These are phyloP conservation scores for Phytophthora brassicae DNA, from an alignment of 352 stramenopile genomes.

Conservation along the genomic window DNA sequence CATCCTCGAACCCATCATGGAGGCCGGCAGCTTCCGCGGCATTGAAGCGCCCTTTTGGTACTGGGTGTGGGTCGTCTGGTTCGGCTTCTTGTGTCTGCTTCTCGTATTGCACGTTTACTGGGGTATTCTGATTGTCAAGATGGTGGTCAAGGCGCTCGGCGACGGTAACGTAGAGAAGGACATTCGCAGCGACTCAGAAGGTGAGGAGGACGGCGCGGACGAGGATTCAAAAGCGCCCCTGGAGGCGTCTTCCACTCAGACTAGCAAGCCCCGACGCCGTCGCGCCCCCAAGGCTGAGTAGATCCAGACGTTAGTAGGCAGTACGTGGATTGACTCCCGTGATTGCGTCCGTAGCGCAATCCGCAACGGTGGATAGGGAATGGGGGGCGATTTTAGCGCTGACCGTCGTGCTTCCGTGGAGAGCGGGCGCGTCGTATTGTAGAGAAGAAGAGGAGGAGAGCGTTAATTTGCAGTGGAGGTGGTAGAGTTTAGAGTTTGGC, in stretches of 20 bases:
- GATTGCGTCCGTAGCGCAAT: conserved; percentile 16
- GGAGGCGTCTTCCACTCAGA: conserved; percentile 13
- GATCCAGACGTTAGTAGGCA: background rate
- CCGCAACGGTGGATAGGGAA: background rate
- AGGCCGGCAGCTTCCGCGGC: conserved; percentile 41
- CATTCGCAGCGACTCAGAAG: conserved; percentile 80
- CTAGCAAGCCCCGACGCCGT: conserved; percentile 53
- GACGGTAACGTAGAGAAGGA: conserved; percentile 80
- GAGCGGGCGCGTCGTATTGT: conserved; percentile 18
- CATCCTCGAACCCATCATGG: conserved; percentile 52
- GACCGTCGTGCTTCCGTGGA: conserved; percentile 8
- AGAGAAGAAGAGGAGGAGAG: conserved; percentile 27
- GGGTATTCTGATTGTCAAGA: conserved; percentile 75
- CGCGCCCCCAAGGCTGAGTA: conserved; percentile 73
- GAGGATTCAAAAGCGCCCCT: conserved; percentile 22
- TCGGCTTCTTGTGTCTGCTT: conserved; percentile 58
- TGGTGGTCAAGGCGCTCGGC: conserved; percentile 63
- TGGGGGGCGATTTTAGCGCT: conserved; percentile 14
- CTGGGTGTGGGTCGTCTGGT: conserved; percentile 54
- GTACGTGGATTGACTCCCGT: conserved; percentile 8
- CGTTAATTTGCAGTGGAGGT: conserved; percentile 18
- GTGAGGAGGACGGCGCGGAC: conserved; percentile 43
- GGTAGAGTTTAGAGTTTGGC: conserved; percentile 32
- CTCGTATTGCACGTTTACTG: conserved; percentile 78
- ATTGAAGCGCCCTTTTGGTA: conserved; percentile 55